Evolutionary conservation across 169 alveolate species (phyloP).

Genomic region (Eimeria tenella): DNA sequence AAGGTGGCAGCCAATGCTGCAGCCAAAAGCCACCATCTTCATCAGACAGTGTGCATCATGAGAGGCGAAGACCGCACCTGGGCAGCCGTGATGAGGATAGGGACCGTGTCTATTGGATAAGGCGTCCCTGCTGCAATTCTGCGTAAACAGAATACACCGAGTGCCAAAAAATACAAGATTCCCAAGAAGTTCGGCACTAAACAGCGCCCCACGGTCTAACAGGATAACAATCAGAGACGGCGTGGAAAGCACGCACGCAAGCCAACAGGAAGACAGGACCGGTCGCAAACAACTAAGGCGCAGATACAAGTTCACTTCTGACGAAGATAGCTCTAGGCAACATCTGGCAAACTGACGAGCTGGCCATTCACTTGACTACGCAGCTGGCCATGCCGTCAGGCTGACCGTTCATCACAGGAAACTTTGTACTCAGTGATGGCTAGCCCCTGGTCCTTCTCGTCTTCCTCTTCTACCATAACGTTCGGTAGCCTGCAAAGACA

Average conservation of each 20-base stretch:
- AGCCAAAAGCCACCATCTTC: too few relatives aligned
- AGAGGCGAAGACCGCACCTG: neutral
- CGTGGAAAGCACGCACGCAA: too few relatives aligned
- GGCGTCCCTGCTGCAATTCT: constrained; percentile 51
- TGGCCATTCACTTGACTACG: neutral
- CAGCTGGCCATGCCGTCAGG: neutral
- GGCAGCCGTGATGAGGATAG: constrained; percentile 57
- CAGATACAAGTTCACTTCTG: too few relatives aligned
- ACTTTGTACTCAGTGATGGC: constrained; percentile 38
- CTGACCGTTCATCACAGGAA: constrained; percentile 67
- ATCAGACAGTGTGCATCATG: neutral
- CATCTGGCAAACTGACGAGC: neutral
- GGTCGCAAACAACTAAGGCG: too few relatives aligned
- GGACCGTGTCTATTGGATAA: constrained; percentile 51
- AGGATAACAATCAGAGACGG: too few relatives aligned
- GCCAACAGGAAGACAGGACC: too few relatives aligned
- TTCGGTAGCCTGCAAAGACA: constrained; percentile 38
- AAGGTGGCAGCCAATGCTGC: too few relatives aligned
- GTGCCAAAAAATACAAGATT: neutral
- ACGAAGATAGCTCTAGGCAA: too few relatives aligned
- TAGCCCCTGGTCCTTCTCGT: constrained; percentile 70
- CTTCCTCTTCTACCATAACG: constrained; percentile 42
- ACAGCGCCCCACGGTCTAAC: neutral
- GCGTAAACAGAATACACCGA: neutral
- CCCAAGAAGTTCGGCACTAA: neutral